Conservation (phyloP, 2,329 filamentous ascomycete species). For the Myriosclerotinia scirpicola region DNA sequence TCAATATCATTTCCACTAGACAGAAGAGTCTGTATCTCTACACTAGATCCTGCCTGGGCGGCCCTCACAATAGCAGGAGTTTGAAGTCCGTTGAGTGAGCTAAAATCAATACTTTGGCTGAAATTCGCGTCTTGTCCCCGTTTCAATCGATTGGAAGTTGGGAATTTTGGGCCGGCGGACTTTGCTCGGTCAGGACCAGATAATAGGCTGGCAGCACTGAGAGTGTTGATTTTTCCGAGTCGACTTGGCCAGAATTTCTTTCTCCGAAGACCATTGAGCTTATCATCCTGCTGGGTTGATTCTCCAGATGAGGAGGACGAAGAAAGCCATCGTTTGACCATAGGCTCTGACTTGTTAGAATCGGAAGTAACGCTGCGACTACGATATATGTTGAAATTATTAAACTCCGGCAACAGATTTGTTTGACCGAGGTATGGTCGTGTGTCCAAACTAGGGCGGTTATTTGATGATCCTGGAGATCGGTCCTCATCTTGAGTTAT, state of each 20-base stretch:
- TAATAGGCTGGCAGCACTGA: slow-evolving; percentile 6
- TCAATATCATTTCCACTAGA: slow-evolving; percentile 3
- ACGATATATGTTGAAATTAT: slow-evolving; percentile 12
- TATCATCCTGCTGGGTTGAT: slow-evolving; percentile 4
- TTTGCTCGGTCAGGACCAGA: slow-evolving; percentile 7
- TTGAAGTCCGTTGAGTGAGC: slow-evolving; percentile 4
- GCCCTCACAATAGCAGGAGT: not conserved
- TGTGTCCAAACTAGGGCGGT: not conserved
- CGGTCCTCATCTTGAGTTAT: not conserved
- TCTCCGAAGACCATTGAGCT: not conserved
- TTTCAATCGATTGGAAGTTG: not conserved
- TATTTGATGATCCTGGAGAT: not conserved
- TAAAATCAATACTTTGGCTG: slow-evolving; percentile 12
- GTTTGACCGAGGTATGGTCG: not conserved
- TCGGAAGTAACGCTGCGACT: slow-evolving; percentile 5
- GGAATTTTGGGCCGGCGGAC: not conserved
- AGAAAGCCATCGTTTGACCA: slow-evolving; percentile 7
- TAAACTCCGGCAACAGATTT: slow-evolving; percentile 6
- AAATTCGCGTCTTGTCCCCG: slow-evolving; percentile 2
- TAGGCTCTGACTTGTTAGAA: slow-evolving; percentile 15
- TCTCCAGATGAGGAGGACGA: slow-evolving; percentile 17
- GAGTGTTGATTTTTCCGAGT: slow-evolving; percentile 3
- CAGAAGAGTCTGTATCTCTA: slow-evolving; percentile 12
- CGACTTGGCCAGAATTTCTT: slow-evolving; percentile 8
- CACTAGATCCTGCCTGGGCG: slow-evolving; percentile 3